These are phyloP conservation scores for Cladosporium sp. DNA, from an alignment of 2,329 filamentous ascomycete genomes.

Conservation along the genomic window DNA sequence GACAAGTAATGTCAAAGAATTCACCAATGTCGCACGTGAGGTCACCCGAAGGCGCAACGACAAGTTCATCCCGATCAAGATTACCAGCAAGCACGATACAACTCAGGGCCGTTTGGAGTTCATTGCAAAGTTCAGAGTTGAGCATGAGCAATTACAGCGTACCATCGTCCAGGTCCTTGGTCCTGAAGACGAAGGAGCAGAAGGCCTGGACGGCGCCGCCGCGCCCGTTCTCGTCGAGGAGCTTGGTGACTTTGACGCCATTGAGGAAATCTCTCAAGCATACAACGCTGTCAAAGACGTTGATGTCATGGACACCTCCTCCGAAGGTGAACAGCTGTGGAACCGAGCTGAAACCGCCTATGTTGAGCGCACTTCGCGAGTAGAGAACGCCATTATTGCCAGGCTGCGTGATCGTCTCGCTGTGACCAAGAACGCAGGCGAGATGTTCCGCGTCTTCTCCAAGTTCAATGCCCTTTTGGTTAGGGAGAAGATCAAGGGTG, in stretches of 20 bases:
- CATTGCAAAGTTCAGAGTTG: slow-evolving; percentile 89
- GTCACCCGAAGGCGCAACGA: slow-evolving; percentile 91
- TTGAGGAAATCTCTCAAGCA: slow-evolving; percentile 91
- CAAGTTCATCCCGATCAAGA: slow-evolving; percentile 98
- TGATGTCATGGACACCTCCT: slow-evolving; percentile 87
- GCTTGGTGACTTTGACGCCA: slow-evolving; percentile 94
- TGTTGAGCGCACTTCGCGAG: slow-evolving; percentile 93
- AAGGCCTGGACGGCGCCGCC: slow-evolving; percentile 57
- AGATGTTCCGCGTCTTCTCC: slow-evolving; percentile 99
- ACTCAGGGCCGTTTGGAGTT: slow-evolving; percentile 91
- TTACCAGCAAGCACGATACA: slow-evolving; percentile 80
- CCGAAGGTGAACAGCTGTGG: slow-evolving; percentile 88
- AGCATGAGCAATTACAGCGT: slow-evolving; percentile 94
- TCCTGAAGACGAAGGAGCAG: slow-evolving; percentile 55
- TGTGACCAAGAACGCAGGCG: slow-evolving; percentile 94
- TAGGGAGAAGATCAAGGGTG: slow-evolving; percentile 96
- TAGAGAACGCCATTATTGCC: slow-evolving; percentile 98
- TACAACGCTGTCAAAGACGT: slow-evolving; percentile 94
- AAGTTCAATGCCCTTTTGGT: slow-evolving; percentile 99
- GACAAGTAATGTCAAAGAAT: slow-evolving; percentile 96
- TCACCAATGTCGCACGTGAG: slow-evolving; percentile 95
- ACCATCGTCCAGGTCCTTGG: slow-evolving; percentile 98
- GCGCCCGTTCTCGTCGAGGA: slow-evolving; percentile 79
- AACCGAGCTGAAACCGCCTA: slow-evolving; percentile 92
- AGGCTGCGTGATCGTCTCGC: slow-evolving; percentile 87